A percentile compares a stretch with the other conserved stretches of the same genome.
These are phyloP conservation scores for Sclerotinia minor DNA, from an alignment of 2,329 filamentous ascomycete genomes.

Conservation along the genomic window DNA sequence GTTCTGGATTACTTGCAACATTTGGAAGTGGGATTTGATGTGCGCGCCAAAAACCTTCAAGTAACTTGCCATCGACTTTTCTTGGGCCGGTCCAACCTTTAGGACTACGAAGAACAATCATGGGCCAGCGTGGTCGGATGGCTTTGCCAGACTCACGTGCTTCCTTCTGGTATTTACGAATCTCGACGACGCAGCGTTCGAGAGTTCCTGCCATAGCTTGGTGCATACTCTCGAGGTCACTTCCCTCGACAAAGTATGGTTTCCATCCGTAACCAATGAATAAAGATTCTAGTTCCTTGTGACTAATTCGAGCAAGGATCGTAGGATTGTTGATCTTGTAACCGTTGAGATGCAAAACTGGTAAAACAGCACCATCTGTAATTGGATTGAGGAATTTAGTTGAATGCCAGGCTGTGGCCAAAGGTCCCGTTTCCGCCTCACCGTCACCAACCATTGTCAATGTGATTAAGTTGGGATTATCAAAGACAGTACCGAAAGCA, in stretches of 20 bases:
- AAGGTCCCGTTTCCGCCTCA: constrained; percentile 76
- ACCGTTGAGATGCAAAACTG: constrained; percentile 76
- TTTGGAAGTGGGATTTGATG: constrained; percentile 78
- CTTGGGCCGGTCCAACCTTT: constrained; percentile 80
- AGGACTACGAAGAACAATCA: constrained; percentile 74
- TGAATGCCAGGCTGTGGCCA: constrained; percentile 79
- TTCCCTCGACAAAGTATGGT: constrained; percentile 78
- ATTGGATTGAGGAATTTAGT: constrained; percentile 81
- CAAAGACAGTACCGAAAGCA: constrained; percentile 75
- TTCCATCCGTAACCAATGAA: constrained; percentile 77
- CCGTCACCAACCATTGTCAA: constrained; percentile 79
- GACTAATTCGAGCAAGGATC: constrained; percentile 69
- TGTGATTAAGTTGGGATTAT: constrained; percentile 72
- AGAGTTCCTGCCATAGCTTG: constrained; percentile 79
- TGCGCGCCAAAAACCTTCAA: constrained; percentile 76
- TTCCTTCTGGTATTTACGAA: constrained; percentile 67
- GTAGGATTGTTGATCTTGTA: constrained; percentile 87
- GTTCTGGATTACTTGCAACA: constrained; percentile 62
- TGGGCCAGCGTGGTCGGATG: constrained; percentile 72
- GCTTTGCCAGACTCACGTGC: constrained; percentile 69
- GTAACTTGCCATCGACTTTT: constrained; percentile 67
- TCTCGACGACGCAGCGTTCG: constrained; percentile 70
- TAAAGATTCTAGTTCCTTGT: constrained; percentile 68
- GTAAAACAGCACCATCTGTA: constrained; percentile 74
- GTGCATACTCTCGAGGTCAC: constrained; percentile 72